These are phyloP conservation scores for Colletotrichum incanum DNA, from an alignment of 2,329 filamentous ascomycete genomes.

Conservation along the genomic window DNA sequence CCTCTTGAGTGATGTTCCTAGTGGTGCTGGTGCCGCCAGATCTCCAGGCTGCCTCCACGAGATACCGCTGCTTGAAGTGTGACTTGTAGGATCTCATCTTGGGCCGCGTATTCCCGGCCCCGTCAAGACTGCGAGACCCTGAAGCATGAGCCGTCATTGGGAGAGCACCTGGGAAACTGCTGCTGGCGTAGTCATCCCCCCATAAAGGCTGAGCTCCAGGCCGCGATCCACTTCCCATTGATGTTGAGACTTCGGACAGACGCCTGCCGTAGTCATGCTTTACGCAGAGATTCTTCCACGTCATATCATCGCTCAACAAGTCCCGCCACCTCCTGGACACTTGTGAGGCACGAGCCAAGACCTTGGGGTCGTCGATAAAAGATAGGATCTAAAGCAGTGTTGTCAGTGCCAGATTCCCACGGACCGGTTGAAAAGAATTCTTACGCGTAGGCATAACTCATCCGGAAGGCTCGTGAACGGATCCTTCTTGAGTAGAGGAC, in stretches of 20 bases:
- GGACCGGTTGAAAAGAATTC: conserved; percentile 47
- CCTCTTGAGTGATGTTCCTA: conserved; percentile 94
- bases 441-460: conserved; percentile 90
- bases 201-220: conserved; percentile 35
- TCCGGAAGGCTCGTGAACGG: conserved; percentile 94
- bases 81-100: conserved; percentile 90
- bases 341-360: conserved; percentile 92
- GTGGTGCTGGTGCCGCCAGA: conserved; percentile 89
- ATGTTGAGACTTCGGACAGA: conserved; percentile 63
- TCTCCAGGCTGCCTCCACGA: conserved; percentile 97
- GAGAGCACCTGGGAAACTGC: conserved; percentile 63
- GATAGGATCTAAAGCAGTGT: conserved; percentile 80
- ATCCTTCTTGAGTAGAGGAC: conserved; percentile 94
- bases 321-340: conserved; percentile 97
- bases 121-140: conserved; percentile 71
- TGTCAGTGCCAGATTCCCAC: neutral
- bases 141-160: conserved; percentile 55
- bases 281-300: conserved; percentile 97
- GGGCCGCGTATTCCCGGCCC: conserved; percentile 63
- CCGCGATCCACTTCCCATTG: conserved; percentile 29
- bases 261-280: conserved; percentile 89
- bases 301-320: conserved; percentile 94
- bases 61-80: conserved; percentile 97
- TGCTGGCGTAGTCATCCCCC: conserved; percentile 50
- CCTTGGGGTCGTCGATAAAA: conserved; percentile 97